phyloP scores from a whole-genome alignment of 495 filamentous ascomycete species.

The Aspergillus carlsbadensis region DNA sequence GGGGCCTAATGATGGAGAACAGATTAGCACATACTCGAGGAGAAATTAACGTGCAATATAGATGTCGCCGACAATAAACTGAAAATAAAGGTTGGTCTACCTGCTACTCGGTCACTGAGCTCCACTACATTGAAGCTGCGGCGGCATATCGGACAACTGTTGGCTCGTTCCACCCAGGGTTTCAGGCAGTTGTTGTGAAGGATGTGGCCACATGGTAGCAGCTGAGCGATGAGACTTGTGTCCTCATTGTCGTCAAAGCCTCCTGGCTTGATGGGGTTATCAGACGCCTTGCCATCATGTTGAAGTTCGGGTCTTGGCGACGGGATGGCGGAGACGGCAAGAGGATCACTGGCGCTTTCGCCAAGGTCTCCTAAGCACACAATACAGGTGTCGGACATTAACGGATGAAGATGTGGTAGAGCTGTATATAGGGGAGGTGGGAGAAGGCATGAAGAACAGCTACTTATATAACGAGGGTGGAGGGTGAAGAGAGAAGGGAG shows the following conservation, averaged over 20 bases:
- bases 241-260: constrained; percentile 36
- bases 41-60: background rate
- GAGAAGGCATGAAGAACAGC: constrained; percentile 50
- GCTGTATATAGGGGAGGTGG: constrained; percentile 27
- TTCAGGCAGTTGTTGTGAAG: constrained; percentile 88
- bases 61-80: background rate
- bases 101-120: constrained; percentile 72
- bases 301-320: constrained; percentile 47
- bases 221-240: constrained; percentile 57
- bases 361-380: constrained; percentile 92
- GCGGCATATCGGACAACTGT: constrained; percentile 96
- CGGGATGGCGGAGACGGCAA: constrained; percentile 42
- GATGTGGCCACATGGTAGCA: constrained; percentile 79
- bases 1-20: constrained; percentile 51
- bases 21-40: constrained; percentile 4
- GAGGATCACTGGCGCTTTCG: constrained; percentile 53
- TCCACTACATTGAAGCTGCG: constrained; percentile 86
- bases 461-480: constrained; percentile 19
- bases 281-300: constrained; percentile 31
- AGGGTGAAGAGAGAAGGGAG: constrained; percentile 15
- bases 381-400: constrained; percentile 93
- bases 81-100: constrained; percentile 50
- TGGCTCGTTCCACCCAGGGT: constrained; percentile 93
- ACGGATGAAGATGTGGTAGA: constrained; percentile 36
- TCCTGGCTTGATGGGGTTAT: constrained; percentile 36